Evolutionary conservation across 1,284 basidiomycete genomes (phyloP), one percentile per base, ranked within the genome.

Genomic region (Sporisorium scitamineum): DNA sequence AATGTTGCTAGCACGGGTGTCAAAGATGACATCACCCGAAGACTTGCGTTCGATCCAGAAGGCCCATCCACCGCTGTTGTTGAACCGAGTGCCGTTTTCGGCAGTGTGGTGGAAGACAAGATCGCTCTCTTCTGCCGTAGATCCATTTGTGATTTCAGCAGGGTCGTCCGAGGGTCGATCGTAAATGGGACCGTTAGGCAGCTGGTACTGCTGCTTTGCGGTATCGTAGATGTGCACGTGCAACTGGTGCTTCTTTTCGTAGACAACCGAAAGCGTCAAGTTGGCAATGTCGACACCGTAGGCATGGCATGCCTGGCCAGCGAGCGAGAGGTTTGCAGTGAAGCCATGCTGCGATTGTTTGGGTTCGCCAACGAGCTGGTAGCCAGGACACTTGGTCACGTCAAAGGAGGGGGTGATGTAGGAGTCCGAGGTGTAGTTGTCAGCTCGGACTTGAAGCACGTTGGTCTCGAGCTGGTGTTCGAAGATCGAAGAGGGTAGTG

Each of bases 201-300:
- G 89, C 82, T 92, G 91, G 77, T 90, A 93, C 51, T 92, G 90
- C 5, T 86, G 58, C 55, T 68, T 69, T 1, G 88, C 85, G 0
- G 89, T 83, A 76, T 93, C 91, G 24, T 88, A 89, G 78, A 92
- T 90, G 85, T 92, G 92, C 62, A 93, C 87, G 76, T 93, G 92
- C 18, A 93, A 90, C 62, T 69, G 67, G 34, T 78, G 69, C 51
- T 61, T 61, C 54, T 65, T 68, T 80, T 93, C 91, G 75, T 92
- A 92, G 0, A 88, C 88, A 44, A 91, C 90, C 42, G 90, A 84
- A 14, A 94, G 87, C 6, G 89, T 90, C 47, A 93, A 88, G 65
- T 90, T 86, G 2, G 84, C 37, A 44, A 93, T 87, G 79, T 94
- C 92, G 13, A 85, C 87, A 16, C 92, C 92, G 78, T 92, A 94